Base-by-base conservation (phyloP, 2,329 filamentous ascomycete genomes). In the Ophidiomyces ophidiicola region DNA sequence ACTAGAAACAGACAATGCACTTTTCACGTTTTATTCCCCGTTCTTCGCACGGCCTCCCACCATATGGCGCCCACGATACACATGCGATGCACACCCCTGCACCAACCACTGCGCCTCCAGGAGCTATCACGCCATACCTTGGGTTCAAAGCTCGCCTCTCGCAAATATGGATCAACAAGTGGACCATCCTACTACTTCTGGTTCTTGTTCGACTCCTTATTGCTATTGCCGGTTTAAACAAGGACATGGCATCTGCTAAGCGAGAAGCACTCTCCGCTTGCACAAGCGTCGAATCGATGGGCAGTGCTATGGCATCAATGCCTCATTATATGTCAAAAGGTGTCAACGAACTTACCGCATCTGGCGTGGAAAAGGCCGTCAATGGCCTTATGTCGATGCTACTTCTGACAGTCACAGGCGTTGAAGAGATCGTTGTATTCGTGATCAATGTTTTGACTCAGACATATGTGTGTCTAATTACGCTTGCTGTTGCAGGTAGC, bases 281-380 rank as follows among this genome's bases (percentile, higher is more conserved):
- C 61, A 85, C 79, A 42, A 82, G 82, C 58, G 88, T 96, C 33
- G 88, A 98, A 65, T 84, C 84, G 49, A 76, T 93, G 50, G 90
- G 88, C 46, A 94, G 86, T 57, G 74, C 85, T 44, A 88, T 98
- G 84, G 90, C 88, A 26, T 96, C 90, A 25, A 94, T 96, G 86
- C 90, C 90, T 42, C 82, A 94, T 61, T 96, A 94, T 63, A 78
- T 96, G 57, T 82, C 87, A 1, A 68, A 73, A 36, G 90, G 90
- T 39, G 79, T 94, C 56, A 98, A 98, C 62, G 74, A 84, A 43
- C 66, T 96, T 50, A 81, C 84, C 5, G 83, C 85, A 21, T 71
- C 71, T 33, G 80, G 83, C 41, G 79, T 96, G 49, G 83, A 87
- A 50, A 78, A 80, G 50, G 77, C 85, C 6, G 77, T 96, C 48